A percentile compares a stretch with the other conserved stretches of the same genome.
Conservation (phyloP, 2,329 filamentous ascomycete genomes). For the Neofusicoccum parvum region DNA sequence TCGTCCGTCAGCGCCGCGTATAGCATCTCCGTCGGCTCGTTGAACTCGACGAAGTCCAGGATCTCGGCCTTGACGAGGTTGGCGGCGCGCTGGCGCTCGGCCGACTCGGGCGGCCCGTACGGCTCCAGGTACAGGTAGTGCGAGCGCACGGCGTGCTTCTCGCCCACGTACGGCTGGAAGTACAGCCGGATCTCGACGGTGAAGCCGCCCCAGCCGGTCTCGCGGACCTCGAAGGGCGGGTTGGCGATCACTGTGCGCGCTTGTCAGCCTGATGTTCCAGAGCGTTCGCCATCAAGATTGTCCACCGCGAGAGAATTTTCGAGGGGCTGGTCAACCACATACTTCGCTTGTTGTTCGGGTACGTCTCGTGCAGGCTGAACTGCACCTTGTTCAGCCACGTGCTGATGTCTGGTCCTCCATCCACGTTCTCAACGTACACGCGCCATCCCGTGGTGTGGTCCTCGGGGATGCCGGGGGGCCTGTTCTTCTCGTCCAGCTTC, state of each 20-base stretch:
- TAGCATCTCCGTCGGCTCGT: conserved; percentile 91
- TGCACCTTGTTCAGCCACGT: conserved; percentile 97
- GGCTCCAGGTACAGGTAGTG: conserved; percentile 90
- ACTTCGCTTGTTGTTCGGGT: conserved; percentile 85
- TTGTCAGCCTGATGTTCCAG: no score
- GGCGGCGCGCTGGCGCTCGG: conserved; percentile 59
- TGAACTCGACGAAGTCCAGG: conserved; percentile 95
- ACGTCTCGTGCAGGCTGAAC: conserved; percentile 97
- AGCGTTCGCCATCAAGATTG: background rate
- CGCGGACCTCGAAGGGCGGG: conserved; percentile 79
- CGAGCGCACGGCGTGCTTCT: conserved; percentile 95
- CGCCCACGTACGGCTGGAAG: conserved; percentile 82
- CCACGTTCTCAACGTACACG: conserved; percentile 88
- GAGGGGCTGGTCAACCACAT: conserved; percentile 30
- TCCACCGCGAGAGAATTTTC: no score
- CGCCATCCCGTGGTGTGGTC: conserved; percentile 98
- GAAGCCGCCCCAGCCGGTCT: conserved; percentile 98
- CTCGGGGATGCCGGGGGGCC: conserved; percentile 69
- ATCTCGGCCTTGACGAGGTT: conserved; percentile 73
- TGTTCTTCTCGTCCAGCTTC: conserved; percentile 63
- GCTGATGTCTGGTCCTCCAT: conserved; percentile 81
- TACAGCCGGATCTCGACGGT: conserved; percentile 94
- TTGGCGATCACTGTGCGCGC: background rate
- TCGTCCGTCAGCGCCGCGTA: conserved; percentile 83
- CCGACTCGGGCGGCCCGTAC: conserved; percentile 70